Percentiles rank a stretch among this genome's conserved stretches.
Conservation (phyloP, 164 flowering plant species). For the Vitis rotundifolia region DNA sequence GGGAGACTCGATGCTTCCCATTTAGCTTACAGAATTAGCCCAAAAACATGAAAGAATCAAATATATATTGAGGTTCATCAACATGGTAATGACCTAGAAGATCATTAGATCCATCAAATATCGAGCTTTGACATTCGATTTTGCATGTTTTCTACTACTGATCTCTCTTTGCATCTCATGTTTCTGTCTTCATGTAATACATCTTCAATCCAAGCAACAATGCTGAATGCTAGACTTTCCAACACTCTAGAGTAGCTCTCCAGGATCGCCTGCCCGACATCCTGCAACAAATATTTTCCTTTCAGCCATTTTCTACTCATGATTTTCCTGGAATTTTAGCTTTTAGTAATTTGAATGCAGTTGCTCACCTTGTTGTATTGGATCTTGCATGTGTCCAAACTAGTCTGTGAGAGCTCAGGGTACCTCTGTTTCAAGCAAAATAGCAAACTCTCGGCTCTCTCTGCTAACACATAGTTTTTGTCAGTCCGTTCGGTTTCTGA, state of each 20-base stretch:
- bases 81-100: too few relatives aligned
- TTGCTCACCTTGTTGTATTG: slow-evolving; percentile 56
- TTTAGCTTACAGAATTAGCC: background rate
- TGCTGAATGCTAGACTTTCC: slow-evolving; percentile 91
- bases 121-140: background rate
- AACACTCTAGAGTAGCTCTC: slow-evolving; percentile 98
- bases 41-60: too few relatives aligned
- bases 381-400: slow-evolving; percentile 87
- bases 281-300: slow-evolving; percentile 49
- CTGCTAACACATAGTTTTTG: slow-evolving; percentile 72
- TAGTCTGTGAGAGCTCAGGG: slow-evolving; percentile 89
- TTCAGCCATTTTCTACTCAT: background rate
- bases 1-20: slow-evolving; percentile 1
- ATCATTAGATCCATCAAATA: background rate
- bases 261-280: slow-evolving; percentile 85
- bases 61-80: too few relatives aligned
- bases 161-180: slow-evolving; percentile 29
- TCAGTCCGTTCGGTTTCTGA: slow-evolving; percentile 61
- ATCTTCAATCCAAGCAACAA: slow-evolving; percentile 91
- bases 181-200: slow-evolving; percentile 64
- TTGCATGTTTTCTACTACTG: slow-evolving; percentile 14
- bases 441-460: slow-evolving; percentile 74
- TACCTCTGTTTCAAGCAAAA: slow-evolving; percentile 78
- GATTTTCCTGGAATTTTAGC: background rate
- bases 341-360: too few relatives aligned